Base-by-base conservation (phyloP, 2,329 filamentous ascomycete genomes). In the Davidsoniella virescens region DNA sequence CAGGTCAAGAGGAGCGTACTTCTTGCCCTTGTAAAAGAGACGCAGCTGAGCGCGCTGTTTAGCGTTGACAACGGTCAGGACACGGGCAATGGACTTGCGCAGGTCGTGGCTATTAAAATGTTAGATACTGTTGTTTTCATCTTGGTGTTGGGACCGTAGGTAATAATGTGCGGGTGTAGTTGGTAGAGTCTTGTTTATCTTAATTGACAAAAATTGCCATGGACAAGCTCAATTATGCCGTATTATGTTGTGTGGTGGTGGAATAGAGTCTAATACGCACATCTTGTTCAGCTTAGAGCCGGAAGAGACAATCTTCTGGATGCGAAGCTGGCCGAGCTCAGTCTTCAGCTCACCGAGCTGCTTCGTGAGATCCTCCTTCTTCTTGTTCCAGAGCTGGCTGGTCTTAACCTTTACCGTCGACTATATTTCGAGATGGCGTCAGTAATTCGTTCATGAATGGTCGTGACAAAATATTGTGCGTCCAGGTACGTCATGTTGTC, bases 21-120 rank as follows among this genome's bases (percentile, higher is more conserved):
- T 96, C 86, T 96, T 96, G 82, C 84, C 84, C 80, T 94, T 93
- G 82, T 98, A 98, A 84, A 96, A 96, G 61, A 96, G 78, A 64
- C 88, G 87, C 65, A 98, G 87, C 76, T 96, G 88, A 61, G 87
- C 78, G 70, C 93, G 84, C 78, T 98, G 92, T 81, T 94, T 96
- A 73, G 87, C 84, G 80, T 96, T 98, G 82, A 98, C 94, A 76
- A 98, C 80, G 71, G 92, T 98, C 64, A 98, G 82, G 72, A 95
- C 86, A 67, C 90, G 88, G 67, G 92, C 93, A 72, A 98, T 95
- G 60, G 88, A 94, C 81, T 98, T 98, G 78, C 92, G 88, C 70
- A 98, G 79, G 71, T 98, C 93, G 78, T 94, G 87, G 74, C 88
- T 95, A 54, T 53, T 54, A 51, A 57, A 56, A 44, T 50, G 54